These are phyloP conservation scores for Mortierella sp. DNA, from an alignment of 371 early-diverging fungal genomes.

Conservation along the genomic window DNA sequence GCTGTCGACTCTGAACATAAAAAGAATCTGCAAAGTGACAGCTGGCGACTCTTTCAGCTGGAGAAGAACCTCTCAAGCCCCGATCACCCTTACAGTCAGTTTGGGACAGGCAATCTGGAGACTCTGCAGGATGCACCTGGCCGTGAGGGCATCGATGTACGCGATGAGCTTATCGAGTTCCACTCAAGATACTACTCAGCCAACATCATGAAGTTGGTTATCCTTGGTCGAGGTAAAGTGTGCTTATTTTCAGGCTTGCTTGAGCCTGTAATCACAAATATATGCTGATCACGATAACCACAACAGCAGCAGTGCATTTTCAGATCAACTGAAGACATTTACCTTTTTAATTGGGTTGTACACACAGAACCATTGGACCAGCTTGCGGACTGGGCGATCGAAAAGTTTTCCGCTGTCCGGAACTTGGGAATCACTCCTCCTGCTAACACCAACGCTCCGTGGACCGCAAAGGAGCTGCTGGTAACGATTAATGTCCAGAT, in stretches of 20 bases:
- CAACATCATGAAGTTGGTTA: constrained; percentile 94
- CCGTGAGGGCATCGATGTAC: constrained; percentile 79
- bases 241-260: no score
- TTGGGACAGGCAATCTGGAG: constrained; percentile 88
- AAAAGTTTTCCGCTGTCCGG: constrained; percentile 76
- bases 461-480: constrained; percentile 78
- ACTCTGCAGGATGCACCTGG: constrained; percentile 86
- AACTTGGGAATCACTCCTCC: constrained; percentile 81
- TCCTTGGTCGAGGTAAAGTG: constrained; percentile 83
- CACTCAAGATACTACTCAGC: constrained; percentile 92
- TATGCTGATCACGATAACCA: no score
- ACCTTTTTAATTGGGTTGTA: constrained; percentile 1
- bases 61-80: constrained; percentile 83
- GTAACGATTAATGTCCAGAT: no score
- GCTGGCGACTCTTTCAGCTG: constrained; percentile 89
- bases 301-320: no score
- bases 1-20: constrained; percentile 98
- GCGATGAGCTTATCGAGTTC: constrained; percentile 88
- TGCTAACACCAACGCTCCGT: constrained; percentile 78
- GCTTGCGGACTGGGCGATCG: constrained; percentile 85
- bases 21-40: constrained; percentile 89
- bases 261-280: no score
- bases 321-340: no score
- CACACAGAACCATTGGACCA: constrained; percentile 85
- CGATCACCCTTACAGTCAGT: constrained; percentile 86